These are phyloP conservation scores for Neurospora intermedia DNA, from an alignment of 495 filamentous ascomycete species.

Conservation along the genomic window DNA sequence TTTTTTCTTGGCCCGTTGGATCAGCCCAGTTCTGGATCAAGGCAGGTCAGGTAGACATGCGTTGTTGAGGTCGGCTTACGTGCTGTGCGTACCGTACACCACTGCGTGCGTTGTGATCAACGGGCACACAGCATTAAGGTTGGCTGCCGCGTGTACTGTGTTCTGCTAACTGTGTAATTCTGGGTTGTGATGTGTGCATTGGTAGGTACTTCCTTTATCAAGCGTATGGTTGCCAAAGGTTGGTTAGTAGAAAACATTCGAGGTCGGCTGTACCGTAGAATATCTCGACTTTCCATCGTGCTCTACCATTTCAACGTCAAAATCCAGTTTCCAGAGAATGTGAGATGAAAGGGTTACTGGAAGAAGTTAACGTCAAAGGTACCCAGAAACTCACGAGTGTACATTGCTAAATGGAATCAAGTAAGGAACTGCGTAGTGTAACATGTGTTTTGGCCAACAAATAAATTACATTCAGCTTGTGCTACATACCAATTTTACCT, in stretches of 20 bases:
- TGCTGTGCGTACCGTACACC: not conserved
- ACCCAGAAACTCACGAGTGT: not conserved
- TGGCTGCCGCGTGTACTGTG: not conserved
- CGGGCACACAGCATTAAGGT: not conserved
- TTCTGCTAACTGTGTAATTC: not conserved
- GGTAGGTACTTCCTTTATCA: not conserved
- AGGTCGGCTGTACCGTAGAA: not conserved
- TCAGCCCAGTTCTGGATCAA: not conserved
- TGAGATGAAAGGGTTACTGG: not conserved
- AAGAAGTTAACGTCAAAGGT: not conserved
- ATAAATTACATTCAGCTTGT: not conserved
- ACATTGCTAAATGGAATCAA: not conserved
- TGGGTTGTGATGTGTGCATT: not conserved
- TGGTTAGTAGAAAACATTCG: not conserved
- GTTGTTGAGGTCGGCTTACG: not conserved
- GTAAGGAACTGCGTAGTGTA: not conserved
- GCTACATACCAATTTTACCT: not conserved
- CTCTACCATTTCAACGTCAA: not conserved
- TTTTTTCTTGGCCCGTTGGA: not conserved
- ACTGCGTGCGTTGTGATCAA: not conserved
- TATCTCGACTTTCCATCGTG: not conserved
- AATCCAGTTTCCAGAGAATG: not conserved
- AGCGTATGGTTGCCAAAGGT: not conserved
- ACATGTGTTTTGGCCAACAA: not conserved
- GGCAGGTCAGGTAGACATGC: not conserved